A percentile compares a stretch with the other conserved stretches of the same genome.
Evolutionary conservation across 331 rosid species (phyloP).

Genomic region (Prunus yedoensis): DNA sequence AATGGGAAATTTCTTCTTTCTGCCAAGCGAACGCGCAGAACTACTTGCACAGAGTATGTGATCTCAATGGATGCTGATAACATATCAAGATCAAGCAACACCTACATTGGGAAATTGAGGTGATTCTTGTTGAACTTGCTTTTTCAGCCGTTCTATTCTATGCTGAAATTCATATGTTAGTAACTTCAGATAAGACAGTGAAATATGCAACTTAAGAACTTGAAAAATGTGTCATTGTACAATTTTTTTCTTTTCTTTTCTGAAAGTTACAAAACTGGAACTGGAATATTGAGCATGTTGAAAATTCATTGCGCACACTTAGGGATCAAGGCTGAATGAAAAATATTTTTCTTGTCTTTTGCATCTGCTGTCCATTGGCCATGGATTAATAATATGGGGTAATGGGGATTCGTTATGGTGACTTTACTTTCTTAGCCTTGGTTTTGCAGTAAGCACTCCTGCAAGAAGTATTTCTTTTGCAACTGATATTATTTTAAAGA

Average conservation of each 20-base stretch:
- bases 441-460: neutral
- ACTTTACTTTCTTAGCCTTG: neutral
- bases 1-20: constrained; percentile 93
- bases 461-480: neutral
- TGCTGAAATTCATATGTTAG: neutral
- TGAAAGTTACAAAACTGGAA: neutral
- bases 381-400: neutral
- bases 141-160: neutral
- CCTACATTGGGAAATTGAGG: constrained; percentile 89
- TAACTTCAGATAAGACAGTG: neutral
- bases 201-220: neutral
- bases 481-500: neutral
- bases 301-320: neutral
- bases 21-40: constrained; percentile 80
- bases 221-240: constrained; percentile 4
- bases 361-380: neutral
- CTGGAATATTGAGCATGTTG: neutral
- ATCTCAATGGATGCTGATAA: constrained; percentile 80
- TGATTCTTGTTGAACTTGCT: constrained; percentile 8
- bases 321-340: neutral
- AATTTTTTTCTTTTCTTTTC: neutral
- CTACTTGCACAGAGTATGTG: constrained; percentile 85
- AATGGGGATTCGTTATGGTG: neutral
- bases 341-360: neutral
- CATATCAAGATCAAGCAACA: constrained; percentile 75